phyloP scores from a whole-genome alignment of 306 rosid genomes.

The Trifolium fragiferum region DNA sequence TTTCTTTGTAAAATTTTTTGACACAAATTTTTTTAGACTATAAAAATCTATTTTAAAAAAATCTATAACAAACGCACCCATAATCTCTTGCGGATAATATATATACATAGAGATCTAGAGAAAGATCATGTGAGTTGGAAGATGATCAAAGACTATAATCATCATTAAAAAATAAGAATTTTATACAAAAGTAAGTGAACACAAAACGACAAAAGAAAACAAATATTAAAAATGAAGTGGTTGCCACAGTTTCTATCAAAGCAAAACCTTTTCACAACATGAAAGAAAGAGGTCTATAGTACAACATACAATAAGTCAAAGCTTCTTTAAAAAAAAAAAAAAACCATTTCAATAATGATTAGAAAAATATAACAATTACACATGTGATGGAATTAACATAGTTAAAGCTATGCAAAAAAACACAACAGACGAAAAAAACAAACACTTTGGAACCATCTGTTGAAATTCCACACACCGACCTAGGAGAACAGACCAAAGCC shows the following conservation, averaged over 20 bases:
- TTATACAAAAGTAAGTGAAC: background rate
- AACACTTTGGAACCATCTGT: conserved; percentile 31
- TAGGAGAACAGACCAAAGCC: conserved; percentile 11
- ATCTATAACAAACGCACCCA: no score
- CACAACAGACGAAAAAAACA: conserved; percentile 31
- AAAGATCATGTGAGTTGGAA: background rate
- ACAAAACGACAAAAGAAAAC: conserved; percentile 25
- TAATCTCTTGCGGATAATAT: background rate
- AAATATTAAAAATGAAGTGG: conserved; percentile 19
- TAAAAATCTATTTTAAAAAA: no score
- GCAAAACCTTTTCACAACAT: conserved; percentile 38
- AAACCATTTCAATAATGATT: conserved; percentile 5
- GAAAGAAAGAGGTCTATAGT: conserved; percentile 31
- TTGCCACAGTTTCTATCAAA: conserved; percentile 27
- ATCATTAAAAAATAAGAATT: conserved; percentile 20
- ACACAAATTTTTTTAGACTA: no score
- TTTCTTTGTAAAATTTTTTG: no score
- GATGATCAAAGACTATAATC: conserved; percentile 12
- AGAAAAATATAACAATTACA: background rate
- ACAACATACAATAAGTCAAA: conserved; percentile 40
- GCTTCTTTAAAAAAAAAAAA: conserved; percentile 39
- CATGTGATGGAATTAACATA: conserved; percentile 51
- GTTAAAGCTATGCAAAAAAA: conserved; percentile 61
- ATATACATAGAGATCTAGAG: background rate
- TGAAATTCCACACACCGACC: conserved; percentile 37